Percentiles rank a stretch among this genome's conserved stretches.
phyloP scores from a whole-genome alignment of 768 basidiomycete species.

The Hypholoma fasciculare region DNA sequence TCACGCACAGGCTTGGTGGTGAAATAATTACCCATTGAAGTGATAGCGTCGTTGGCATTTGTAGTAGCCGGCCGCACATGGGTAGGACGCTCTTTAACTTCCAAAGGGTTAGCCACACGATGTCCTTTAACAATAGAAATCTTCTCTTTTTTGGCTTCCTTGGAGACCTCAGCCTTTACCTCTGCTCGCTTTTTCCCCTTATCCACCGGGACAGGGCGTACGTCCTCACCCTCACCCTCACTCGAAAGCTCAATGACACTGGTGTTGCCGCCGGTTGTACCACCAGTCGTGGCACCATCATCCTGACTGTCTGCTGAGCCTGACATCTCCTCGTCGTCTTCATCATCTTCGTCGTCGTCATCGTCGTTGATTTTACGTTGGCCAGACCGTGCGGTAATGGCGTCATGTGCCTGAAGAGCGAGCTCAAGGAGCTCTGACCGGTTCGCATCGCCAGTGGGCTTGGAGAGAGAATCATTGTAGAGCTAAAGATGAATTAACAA shows the following conservation, averaged over 20 bases:
- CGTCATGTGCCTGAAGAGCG: not conserved
- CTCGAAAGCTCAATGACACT: too few species aligned
- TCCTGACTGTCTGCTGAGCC: too few species aligned
- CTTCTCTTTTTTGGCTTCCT: not conserved
- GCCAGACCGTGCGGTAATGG: not conserved
- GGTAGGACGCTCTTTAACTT: not conserved
- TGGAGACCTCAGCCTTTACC: not conserved
- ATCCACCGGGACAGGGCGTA: too few species aligned
- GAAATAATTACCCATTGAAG: conserved; percentile 5
- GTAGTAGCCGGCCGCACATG: not conserved
- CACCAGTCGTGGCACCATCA: not conserved
- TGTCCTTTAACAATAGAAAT: not conserved
- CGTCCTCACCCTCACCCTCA: too few species aligned
- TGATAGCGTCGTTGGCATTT: conserved; percentile 5
- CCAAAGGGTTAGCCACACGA: not conserved
- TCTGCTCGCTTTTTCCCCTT: too few species aligned
- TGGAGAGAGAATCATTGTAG: not conserved
- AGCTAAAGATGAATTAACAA: not conserved
- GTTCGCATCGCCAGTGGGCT: conserved; percentile 2
- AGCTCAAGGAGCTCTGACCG: not conserved
- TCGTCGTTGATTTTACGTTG: not conserved
- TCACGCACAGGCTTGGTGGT: not conserved
- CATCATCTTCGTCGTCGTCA: not conserved
- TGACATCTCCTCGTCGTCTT: not conserved
- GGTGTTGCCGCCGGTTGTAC: too few species aligned